A percentile compares a stretch with the other conserved stretches of the same genome.
phyloP scores from a whole-genome alignment of 2,329 filamentous ascomycete genomes.

The Claviceps monticola region DNA sequence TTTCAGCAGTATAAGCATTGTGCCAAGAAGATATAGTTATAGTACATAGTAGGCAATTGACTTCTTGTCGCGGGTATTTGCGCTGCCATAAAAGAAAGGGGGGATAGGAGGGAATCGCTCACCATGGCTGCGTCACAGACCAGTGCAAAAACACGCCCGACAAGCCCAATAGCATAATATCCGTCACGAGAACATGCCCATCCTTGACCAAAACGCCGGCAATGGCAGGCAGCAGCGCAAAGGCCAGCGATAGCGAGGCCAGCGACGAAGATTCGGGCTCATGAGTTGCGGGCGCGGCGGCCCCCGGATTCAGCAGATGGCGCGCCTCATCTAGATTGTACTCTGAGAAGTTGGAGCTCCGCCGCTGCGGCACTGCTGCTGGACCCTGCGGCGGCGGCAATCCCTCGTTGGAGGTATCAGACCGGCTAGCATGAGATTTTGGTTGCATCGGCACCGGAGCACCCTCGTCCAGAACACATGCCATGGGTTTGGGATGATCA shows the following conservation, averaged over 20 bases:
- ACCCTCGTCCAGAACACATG: conserved; percentile 14
- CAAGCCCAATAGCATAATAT: conserved; percentile 66
- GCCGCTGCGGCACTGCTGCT: conserved; percentile 30
- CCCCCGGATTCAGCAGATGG: conserved; percentile 45
- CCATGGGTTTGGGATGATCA: conserved; percentile 23
- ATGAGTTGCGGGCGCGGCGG: conserved; percentile 25
- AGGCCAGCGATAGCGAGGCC: conserved; percentile 67
- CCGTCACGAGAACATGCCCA: conserved; percentile 70
- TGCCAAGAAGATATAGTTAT: no score
- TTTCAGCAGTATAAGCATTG: conserved; percentile 15
- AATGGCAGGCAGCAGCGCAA: conserved; percentile 76
- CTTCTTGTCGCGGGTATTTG: no score
- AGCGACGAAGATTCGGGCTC: conserved; percentile 49
- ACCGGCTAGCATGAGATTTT: conserved; percentile 8
- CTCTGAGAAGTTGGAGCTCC: conserved; percentile 69
- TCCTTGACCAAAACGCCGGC: conserved; percentile 74
- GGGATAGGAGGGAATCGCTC: conserved; percentile 16
- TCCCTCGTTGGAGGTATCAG: conserved; percentile 16
- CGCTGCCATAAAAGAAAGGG: no score
- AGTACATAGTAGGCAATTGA: no score
- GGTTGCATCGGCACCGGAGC: conserved; percentile 10
- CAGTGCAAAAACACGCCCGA: conserved; percentile 83
- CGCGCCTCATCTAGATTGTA: conserved; percentile 56
- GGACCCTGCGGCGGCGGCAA: conserved; percentile 5
- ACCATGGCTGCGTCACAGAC: conserved; percentile 86